phyloP scores from a whole-genome alignment of 1,139 yeast genomes.

The Blastobotrys raffinosifermentans region DNA sequence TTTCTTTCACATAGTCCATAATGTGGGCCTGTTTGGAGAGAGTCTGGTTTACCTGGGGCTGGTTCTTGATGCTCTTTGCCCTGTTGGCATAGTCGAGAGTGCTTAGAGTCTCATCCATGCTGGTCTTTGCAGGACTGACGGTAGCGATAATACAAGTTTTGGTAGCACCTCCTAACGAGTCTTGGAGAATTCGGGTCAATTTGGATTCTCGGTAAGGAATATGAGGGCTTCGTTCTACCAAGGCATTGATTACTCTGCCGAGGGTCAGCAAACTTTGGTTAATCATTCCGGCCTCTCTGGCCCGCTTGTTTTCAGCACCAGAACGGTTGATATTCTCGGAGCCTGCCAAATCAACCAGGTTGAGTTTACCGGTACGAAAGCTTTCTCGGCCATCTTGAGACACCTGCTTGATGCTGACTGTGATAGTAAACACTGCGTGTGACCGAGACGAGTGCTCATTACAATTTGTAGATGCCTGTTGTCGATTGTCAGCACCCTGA shows the following conservation, averaged over 20 bases:
- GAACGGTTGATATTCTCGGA: conserved; percentile 75
- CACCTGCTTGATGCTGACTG: conserved; percentile 38
- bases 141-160: conserved; percentile 78
- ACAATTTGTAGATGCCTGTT: conserved; percentile 57
- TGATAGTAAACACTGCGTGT: conserved; percentile 66
- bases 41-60: conserved; percentile 58
- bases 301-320: conserved; percentile 72
- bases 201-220: conserved; percentile 85
- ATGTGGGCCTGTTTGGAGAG: conserved; percentile 47
- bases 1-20: conserved; percentile 47
- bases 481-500: conserved; percentile 46
- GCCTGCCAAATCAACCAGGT: conserved; percentile 85
- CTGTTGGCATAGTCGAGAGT: conserved; percentile 82
- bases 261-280: conserved; percentile 77
- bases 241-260: conserved; percentile 76
- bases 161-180: conserved; percentile 78
- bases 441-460: conserved; percentile 55
- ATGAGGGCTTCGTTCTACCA: conserved; percentile 57
- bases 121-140: conserved; percentile 69
- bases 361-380: conserved; percentile 64
- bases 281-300: conserved; percentile 84
- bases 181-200: conserved; percentile 70
- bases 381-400: conserved; percentile 44
- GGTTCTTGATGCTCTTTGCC: conserved; percentile 68
- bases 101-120: conserved; percentile 71